Base-by-base conservation (phyloP, 2,329 filamentous ascomycete genomes). In the Nemania sp. region DNA sequence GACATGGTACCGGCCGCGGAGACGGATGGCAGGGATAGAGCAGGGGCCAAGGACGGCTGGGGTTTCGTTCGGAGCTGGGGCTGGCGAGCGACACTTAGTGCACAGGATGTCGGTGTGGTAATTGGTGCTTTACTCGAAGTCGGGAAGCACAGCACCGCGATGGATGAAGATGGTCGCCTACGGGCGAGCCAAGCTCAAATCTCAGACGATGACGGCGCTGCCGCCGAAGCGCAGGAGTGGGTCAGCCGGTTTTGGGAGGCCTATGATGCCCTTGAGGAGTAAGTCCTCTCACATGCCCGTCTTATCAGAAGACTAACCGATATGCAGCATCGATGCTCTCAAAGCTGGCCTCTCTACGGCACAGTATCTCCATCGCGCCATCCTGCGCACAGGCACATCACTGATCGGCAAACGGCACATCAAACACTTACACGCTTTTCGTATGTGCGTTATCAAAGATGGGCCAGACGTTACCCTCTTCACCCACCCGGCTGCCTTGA, bases 11-110 rank as follows among this genome's bases (percentile, higher is more conserved):
- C 94, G 1, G 86, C 89, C 4, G 84, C 88, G 11, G 88, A 90
- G 60, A 87, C 88, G 5, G 88, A 90, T 65, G 87, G 86, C 4
- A 84, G 84, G 67, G 87, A 89, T 65, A 85, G 87, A 54, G 88
- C 83, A 17, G 87, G 89, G 20, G 86, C 87, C 48, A 94, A 94
- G 72, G 92, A 97, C 74, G 93, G 92, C 11, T 98, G 94, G 94
- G 94, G 95, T 0, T 99, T 98, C 72, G 94, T 98, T 17, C 86
- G 93, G 60, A 96, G 92, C 73, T 99, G 95, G 95, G 95, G 95
- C 11, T 99, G 93, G 93, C 90, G 93, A 73, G 94, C 93, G 0
- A 97, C 94, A 51, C 81, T 98, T 25, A 96, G 91, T 63, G 95
- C 95, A 5, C 90, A 94, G 50, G 95, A 99, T 73, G 92, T 97